A percentile compares a stretch with the other conserved stretches of the same genome.
Conservation (phyloP, 495 filamentous ascomycete species). For the Hypomontagnella monticulosa region DNA sequence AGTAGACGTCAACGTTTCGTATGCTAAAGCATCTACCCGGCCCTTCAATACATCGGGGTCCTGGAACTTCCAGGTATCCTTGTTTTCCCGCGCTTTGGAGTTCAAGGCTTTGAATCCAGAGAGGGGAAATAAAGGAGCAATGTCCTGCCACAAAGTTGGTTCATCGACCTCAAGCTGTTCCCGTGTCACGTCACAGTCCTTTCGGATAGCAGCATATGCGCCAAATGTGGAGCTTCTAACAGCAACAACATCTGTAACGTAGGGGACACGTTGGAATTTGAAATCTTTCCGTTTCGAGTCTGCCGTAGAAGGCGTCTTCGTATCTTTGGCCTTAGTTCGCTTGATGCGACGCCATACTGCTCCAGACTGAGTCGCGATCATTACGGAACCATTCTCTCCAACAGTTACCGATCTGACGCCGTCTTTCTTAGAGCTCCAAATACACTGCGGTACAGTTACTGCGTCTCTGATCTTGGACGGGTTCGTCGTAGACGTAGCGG, state of each 20-base stretch:
- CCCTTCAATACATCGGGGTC: conserved; percentile 42
- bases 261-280: conserved; percentile 90
- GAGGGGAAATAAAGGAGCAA: conserved; percentile 75
- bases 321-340: conserved; percentile 80
- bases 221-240: conserved; percentile 90
- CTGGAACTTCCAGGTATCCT: conserved; percentile 51
- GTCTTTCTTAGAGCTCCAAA: conserved; percentile 90
- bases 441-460: conserved; percentile 74
- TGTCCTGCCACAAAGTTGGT: conserved; percentile 76
- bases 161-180: conserved; percentile 73
- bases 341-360: conserved; percentile 90
- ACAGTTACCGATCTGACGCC: conserved; percentile 85
- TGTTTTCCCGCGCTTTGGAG: conserved; percentile 35
- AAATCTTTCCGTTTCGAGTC: conserved; percentile 79
- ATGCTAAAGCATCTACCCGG: conserved; percentile 50
- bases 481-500: conserved; percentile 82
- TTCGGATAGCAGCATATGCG: conserved; percentile 86
- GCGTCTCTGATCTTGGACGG: conserved; percentile 85
- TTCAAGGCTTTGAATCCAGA: conserved; percentile 52
- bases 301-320: conserved; percentile 57
- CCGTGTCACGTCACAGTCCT: conserved; percentile 83
- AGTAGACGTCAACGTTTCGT: conserved; percentile 61
- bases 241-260: conserved; percentile 80
- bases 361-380: conserved; percentile 90
- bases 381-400: conserved; percentile 92